Conservation (phyloP, 495 filamentous ascomycete genomes). For the Parmelia sp. region DNA sequence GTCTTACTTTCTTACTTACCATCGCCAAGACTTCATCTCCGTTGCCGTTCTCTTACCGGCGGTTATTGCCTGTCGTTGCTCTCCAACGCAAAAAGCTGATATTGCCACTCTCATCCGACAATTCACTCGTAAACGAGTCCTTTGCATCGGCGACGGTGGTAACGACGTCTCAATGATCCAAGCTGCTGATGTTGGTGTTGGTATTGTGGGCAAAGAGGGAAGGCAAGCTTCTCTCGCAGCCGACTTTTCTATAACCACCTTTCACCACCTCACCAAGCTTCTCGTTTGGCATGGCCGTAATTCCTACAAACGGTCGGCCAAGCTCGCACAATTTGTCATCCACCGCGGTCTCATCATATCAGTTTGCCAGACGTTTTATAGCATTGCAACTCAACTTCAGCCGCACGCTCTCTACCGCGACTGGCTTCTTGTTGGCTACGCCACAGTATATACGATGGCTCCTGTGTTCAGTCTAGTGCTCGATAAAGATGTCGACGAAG, state of each 20-base stretch:
- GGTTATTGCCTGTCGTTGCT: slow-evolving; percentile 94
- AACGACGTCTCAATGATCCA: slow-evolving; percentile 99
- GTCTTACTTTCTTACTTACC: slow-evolving; percentile 71
- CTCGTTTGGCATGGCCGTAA: slow-evolving; percentile 98
- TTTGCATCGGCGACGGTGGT: slow-evolving; percentile 94
- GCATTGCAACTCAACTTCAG: slow-evolving; percentile 82
- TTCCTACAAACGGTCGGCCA: slow-evolving; percentile 90
- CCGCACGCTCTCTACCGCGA: slow-evolving; percentile 92
- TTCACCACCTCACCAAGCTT: slow-evolving; percentile 92
- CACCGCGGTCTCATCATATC: slow-evolving; percentile 92
- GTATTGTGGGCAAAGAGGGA: slow-evolving; percentile 97
- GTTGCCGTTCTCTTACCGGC: slow-evolving; percentile 82
- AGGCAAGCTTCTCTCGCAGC: slow-evolving; percentile 90
- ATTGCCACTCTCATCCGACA: slow-evolving; percentile 84
- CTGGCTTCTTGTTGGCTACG: slow-evolving; percentile 97
- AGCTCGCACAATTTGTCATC: slow-evolving; percentile 96
- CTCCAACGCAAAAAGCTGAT: slow-evolving; percentile 95
- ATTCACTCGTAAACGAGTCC: slow-evolving; percentile 86
- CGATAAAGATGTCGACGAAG: slow-evolving; percentile 90
- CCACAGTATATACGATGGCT: slow-evolving; percentile 88
- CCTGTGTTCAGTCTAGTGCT: slow-evolving; percentile 96
- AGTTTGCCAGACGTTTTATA: slow-evolving; percentile 96
- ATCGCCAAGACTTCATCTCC: slow-evolving; percentile 77
- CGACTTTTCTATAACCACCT: slow-evolving; percentile 92
- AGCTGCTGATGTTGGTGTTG: slow-evolving; percentile 93